These are phyloP conservation scores for Coemansia sp. DNA, from an alignment of 192 early-diverging fungal genomes.

Conservation along the genomic window DNA sequence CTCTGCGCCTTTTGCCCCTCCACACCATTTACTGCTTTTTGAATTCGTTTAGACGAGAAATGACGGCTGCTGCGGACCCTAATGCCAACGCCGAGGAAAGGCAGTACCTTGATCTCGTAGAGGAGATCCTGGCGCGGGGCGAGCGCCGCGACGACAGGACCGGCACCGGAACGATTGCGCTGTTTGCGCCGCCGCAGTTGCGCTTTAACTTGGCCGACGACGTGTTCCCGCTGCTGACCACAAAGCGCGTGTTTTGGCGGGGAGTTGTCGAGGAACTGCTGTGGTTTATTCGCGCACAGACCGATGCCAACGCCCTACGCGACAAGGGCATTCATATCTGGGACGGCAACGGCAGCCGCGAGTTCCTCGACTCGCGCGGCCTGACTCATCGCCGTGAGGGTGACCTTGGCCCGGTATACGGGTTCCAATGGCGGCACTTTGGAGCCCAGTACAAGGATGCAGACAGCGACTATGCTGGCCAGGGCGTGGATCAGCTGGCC, in stretches of 20 bases:
- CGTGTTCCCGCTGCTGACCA: constrained; percentile 84
- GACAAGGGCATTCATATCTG: constrained; percentile 75
- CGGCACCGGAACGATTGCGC: constrained; percentile 73
- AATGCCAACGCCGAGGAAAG: constrained; percentile 56
- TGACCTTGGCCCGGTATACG: constrained; percentile 93
- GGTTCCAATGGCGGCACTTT: constrained; percentile 99
- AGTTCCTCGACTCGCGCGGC: constrained; percentile 80
- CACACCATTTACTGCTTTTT: too few relatives aligned
- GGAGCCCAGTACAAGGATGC: constrained; percentile 82
- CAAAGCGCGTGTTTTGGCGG: constrained; percentile 90
- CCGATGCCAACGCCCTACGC: constrained; percentile 68
- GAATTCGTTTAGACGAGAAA: background rate
- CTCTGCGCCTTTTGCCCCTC: too few relatives aligned
- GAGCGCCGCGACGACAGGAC: constrained; percentile 81
- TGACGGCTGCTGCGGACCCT: background rate
- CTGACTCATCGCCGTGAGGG: constrained; percentile 69
- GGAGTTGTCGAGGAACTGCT: constrained; percentile 90
- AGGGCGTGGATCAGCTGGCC: constrained; percentile 90
- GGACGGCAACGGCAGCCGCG: constrained; percentile 89
- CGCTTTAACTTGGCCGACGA: constrained; percentile 74
- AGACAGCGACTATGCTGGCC: constrained; percentile 79
- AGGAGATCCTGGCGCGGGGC: constrained; percentile 63
- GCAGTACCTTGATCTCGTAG: constrained; percentile 82
- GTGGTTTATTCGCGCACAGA: constrained; percentile 92
- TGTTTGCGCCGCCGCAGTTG: constrained; percentile 83